Percentiles rank a stretch among this genome's conserved stretches.
These are phyloP conservation scores for Guyanaporus albipodus DNA, from an alignment of 768 basidiomycete species.

Conservation along the genomic window DNA sequence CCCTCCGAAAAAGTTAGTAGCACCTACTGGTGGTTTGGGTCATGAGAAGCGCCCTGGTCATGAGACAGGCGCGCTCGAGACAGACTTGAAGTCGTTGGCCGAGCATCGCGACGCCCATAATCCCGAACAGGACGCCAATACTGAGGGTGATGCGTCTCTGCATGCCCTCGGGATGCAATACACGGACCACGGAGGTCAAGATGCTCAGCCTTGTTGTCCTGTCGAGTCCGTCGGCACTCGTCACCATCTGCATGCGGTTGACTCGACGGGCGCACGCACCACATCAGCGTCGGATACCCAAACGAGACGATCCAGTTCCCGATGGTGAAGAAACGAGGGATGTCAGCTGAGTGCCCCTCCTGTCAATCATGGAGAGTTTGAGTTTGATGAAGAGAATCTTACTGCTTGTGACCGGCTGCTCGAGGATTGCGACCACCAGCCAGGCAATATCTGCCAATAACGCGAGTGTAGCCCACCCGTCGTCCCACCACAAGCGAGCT, in stretches of 20 bases:
- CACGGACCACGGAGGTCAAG: conserved; percentile 20
- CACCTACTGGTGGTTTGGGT: conserved; percentile 22
- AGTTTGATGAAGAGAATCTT: not conserved
- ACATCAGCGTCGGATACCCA: conserved; percentile 18
- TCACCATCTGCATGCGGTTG: not conserved
- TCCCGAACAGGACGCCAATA: conserved; percentile 15
- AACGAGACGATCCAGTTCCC: conserved; percentile 16
- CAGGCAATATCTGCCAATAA: conserved; percentile 11
- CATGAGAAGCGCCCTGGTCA: conserved; percentile 4
- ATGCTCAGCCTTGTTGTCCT: conserved; percentile 27
- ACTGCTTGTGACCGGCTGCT: conserved; percentile 9
- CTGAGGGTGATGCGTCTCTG: conserved; percentile 3
- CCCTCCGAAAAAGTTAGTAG: not conserved
- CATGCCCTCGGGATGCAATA: conserved; percentile 15
- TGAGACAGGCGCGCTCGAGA: conserved; percentile 3
- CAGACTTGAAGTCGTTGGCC: conserved; percentile 13
- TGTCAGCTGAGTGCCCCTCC: not conserved
- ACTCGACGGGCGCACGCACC: conserved; percentile 1
- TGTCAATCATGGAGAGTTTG: not conserved
- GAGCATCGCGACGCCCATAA: conserved; percentile 7
- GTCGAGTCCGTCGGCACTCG: not conserved
- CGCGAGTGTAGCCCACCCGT: conserved; percentile 18
- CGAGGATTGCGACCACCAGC: conserved; percentile 1
- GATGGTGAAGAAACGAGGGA: conserved; percentile 6
- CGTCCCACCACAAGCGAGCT: conserved; percentile 26